Conservation (phyloP, 2,329 filamentous ascomycete species). For the Setomelanomma holmii region DNA sequence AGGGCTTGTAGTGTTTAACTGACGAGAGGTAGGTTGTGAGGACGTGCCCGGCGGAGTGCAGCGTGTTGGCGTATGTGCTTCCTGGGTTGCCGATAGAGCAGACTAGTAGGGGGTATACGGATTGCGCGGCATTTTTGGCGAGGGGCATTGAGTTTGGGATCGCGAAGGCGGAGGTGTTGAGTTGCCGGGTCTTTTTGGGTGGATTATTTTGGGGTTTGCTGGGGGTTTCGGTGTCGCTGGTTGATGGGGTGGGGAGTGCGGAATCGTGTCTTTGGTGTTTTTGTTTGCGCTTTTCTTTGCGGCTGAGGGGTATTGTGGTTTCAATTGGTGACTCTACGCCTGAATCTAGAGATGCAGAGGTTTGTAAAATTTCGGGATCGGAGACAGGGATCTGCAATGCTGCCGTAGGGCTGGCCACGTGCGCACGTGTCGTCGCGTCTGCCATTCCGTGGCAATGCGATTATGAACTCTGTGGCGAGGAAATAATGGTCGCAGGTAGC, state of each 20-base stretch:
- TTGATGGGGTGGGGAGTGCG: constrained; percentile 20
- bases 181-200: constrained; percentile 11
- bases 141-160: constrained; percentile 20
- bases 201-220: constrained; percentile 25
- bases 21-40: constrained; percentile 61
- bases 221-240: constrained; percentile 26
- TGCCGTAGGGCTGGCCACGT: constrained; percentile 36
- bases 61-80: constrained; percentile 72
- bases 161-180: constrained; percentile 2
- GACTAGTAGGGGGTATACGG: constrained; percentile 68
- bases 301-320: constrained; percentile 14
- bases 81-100: constrained; percentile 85
- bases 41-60: constrained; percentile 87
- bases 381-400: constrained; percentile 25
- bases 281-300: constrained; percentile 35
- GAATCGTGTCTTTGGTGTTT: constrained; percentile 23
- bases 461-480: too few relatives aligned
- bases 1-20: constrained; percentile 39
- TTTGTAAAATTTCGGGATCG: constrained; percentile 27
- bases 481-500: neutral
- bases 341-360: constrained; percentile 10
- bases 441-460: too few relatives aligned
- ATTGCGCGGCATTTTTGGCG: constrained; percentile 23
- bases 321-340: constrained; percentile 8
- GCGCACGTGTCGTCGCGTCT: constrained; percentile 43